A percentile compares a stretch with the other conserved stretches of the same genome.
Evolutionary conservation across 78 protist species (phyloP).

Genomic region (Isochrysis galbana): DNA sequence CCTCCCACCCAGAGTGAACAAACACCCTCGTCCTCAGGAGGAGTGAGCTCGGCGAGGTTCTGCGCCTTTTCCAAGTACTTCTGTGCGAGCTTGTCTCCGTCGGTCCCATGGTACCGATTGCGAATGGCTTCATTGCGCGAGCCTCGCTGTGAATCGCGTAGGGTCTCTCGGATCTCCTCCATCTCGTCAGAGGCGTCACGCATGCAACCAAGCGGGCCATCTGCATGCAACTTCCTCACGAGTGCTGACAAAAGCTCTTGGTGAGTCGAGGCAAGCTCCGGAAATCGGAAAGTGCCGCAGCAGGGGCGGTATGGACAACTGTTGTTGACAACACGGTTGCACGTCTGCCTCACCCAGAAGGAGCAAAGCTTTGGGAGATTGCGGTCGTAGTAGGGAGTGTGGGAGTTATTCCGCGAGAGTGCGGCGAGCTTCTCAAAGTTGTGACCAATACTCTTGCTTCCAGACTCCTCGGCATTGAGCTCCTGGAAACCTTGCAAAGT

Average conservation of each 20-base stretch:
- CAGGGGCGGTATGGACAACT: constrained; percentile 50
- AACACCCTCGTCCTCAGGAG: constrained; percentile 39
- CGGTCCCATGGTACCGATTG: constrained; percentile 43
- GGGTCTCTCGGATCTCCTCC: constrained; percentile 44
- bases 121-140: constrained; percentile 32
- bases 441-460: background rate
- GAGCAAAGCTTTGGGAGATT: constrained; percentile 53
- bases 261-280: constrained; percentile 31
- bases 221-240: background rate
- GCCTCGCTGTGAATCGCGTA: constrained; percentile 28
- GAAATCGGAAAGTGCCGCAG: constrained; percentile 42
- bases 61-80: constrained; percentile 26
- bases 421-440: background rate
- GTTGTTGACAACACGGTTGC: constrained; percentile 35
- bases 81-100: background rate
- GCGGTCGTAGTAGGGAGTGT: constrained; percentile 22
- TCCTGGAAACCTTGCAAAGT: background rate
- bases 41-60: background rate
- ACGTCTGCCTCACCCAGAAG: constrained; percentile 29
- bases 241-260: background rate
- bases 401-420: background rate
- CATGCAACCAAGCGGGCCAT: constrained; percentile 34
- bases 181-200: constrained; percentile 13
- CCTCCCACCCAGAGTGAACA: constrained; percentile 34
- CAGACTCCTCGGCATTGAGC: background rate